These are phyloP conservation scores for Casuarina glauca DNA, from an alignment of 306 rosid genomes.

Conservation along the genomic window DNA sequence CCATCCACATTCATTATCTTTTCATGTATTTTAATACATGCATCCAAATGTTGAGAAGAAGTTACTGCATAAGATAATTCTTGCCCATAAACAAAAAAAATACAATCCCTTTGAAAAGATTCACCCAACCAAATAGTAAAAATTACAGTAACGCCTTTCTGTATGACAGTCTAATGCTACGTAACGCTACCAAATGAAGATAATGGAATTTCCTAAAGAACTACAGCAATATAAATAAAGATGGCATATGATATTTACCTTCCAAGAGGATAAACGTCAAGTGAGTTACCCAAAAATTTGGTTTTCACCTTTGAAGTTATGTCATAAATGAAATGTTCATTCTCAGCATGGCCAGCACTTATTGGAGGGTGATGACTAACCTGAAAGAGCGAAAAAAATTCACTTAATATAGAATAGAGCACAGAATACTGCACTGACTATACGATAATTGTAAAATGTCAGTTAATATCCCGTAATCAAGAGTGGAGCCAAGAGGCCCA, in stretches of 20 bases:
- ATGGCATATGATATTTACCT: constrained; percentile 49
- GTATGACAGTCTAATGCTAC: background rate
- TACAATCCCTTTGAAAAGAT: background rate
- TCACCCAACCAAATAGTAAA: background rate
- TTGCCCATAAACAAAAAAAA: background rate
- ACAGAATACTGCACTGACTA: background rate
- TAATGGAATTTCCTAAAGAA: background rate
- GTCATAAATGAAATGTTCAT: constrained; percentile 86
- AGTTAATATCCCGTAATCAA: constrained; percentile 8
- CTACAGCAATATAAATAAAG: constrained; percentile 6
- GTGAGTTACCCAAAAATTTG: constrained; percentile 82
- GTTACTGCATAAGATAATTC: background rate
- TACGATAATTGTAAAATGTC: constrained; percentile 10
- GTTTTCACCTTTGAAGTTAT: constrained; percentile 94
- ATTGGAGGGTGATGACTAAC: constrained; percentile 97
- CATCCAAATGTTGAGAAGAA: background rate
- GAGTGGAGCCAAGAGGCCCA: background rate
- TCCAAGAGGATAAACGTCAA: constrained; percentile 89
- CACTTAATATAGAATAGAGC: background rate
- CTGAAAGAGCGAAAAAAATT: constrained; percentile 40
- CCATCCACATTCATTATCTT: background rate
- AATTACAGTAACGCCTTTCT: constrained; percentile 9
- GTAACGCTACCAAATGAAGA: background rate
- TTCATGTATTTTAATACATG: background rate
- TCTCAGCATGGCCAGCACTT: constrained; percentile 96